Evolutionary conservation across 2,329 filamentous ascomycete genomes (phyloP).

Genomic region (Ophiostoma tasmaniense): DNA sequence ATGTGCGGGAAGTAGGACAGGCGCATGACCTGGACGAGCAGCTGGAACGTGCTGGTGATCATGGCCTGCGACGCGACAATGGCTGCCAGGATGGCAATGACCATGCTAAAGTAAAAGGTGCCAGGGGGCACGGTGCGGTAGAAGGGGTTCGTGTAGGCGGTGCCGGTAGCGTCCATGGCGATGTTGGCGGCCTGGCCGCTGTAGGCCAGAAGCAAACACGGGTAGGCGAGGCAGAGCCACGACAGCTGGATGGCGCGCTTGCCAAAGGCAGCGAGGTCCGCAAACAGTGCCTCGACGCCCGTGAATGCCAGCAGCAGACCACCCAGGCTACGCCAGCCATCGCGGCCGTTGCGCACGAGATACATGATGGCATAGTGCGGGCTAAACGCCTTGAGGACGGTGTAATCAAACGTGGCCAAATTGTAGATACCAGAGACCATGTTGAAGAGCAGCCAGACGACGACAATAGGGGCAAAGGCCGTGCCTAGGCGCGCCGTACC

Average conservation of each 20-base stretch:
- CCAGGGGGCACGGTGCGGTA: slow-evolving; percentile 62
- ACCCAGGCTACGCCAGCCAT: slow-evolving; percentile 58
- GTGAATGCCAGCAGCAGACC: slow-evolving; percentile 68
- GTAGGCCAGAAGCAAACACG: slow-evolving; percentile 58
- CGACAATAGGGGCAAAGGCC: slow-evolving; percentile 56
- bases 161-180: slow-evolving; percentile 41
- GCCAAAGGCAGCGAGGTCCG: slow-evolving; percentile 68
- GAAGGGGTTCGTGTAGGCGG: slow-evolving; percentile 62
- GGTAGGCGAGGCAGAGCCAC: slow-evolving; percentile 61
- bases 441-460: slow-evolving; percentile 60
- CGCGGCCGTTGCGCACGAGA: slow-evolving; percentile 48
- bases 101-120: slow-evolving; percentile 52
- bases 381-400: slow-evolving; percentile 48
- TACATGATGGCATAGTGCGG: slow-evolving; percentile 54
- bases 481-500: slow-evolving; percentile 53
- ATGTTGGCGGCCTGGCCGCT: slow-evolving; percentile 70
- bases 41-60: slow-evolving; percentile 66
- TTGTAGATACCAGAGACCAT: slow-evolving; percentile 56
- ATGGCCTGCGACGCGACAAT: slow-evolving; percentile 72
- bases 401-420: slow-evolving; percentile 42
- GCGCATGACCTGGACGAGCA: slow-evolving; percentile 63
- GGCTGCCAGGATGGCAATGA: slow-evolving; percentile 61
- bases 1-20: slow-evolving; percentile 67
- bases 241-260: slow-evolving; percentile 61
- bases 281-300: slow-evolving; percentile 70